phyloP scores from a whole-genome alignment of 2,329 filamentous ascomycete genomes.

The Chaetomium sp. region DNA sequence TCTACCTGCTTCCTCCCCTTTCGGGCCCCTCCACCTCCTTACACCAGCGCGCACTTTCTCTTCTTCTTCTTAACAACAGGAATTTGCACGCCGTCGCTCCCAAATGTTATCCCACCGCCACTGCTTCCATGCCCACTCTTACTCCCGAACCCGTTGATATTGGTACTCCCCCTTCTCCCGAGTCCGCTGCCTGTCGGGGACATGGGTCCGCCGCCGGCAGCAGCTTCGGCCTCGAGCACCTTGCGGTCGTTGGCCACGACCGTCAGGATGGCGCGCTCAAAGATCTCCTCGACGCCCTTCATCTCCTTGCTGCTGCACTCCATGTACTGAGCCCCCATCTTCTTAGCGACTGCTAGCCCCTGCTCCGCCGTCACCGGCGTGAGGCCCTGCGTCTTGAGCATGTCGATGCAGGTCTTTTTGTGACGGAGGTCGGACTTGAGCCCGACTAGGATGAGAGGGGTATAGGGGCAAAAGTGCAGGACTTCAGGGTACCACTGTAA shows the following conservation, averaged over 20 bases:
- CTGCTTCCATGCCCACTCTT: constrained; percentile 37
- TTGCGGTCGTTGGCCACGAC: constrained; percentile 80
- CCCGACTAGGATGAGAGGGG: constrained; percentile 90
- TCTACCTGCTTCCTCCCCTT: neutral
- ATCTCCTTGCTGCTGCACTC: constrained; percentile 99
- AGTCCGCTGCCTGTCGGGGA: constrained; percentile 34
- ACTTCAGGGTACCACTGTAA: constrained; percentile 97
- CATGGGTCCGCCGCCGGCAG: constrained; percentile 37
- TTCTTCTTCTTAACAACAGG: constrained; percentile 73
- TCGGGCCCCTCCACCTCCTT: constrained; percentile 39
- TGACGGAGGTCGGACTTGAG: constrained; percentile 95
- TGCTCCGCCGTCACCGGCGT: constrained; percentile 93
- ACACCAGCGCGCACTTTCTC: constrained; percentile 80
- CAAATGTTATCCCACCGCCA: constrained; percentile 42
- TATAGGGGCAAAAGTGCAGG: constrained; percentile 97
- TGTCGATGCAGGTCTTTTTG: constrained; percentile 96
- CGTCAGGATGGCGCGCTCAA: constrained; percentile 86
- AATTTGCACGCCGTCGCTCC: constrained; percentile 40
- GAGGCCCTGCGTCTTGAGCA: constrained; percentile 95
- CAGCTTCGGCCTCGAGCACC: constrained; percentile 57
- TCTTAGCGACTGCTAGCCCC: constrained; percentile 81
- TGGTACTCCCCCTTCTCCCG: constrained; percentile 26
- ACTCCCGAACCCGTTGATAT: constrained; percentile 27
- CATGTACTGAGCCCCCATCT: constrained; percentile 95
- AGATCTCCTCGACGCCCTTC: constrained; percentile 94